Evolutionary conservation across 83 land plant genomes (phyloP), one percentile per base, ranked within the genome.

Genomic region (Thuja plicata): DNA sequence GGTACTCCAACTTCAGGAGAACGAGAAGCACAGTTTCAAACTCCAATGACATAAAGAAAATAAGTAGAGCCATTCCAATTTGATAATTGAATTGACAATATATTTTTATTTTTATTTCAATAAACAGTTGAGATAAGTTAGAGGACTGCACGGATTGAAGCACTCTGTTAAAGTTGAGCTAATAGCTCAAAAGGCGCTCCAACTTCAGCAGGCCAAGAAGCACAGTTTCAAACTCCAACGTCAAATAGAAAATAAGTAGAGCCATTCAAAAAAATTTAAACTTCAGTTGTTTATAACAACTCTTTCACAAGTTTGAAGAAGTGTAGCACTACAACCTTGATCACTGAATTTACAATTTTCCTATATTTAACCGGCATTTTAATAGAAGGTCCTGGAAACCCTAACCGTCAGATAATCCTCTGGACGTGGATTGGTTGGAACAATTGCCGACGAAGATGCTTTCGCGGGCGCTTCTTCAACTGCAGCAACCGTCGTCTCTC

Each of bases 401-500:
- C 78, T 79, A 46, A 96, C 97, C 94, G 93, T 91, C 8, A 92
- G 86, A 85, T 88, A 93, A 89, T 96, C 96, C 80, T 96, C 97
- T 9, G 95, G 97, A n/a, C 93, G 78, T 11, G 96, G 95, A 86
- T 89, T 91, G 13, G 94, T 91, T 0, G 97, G 62, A 77, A 96
- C 94, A 48, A 96, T 95, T 6, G 97, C 95, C 0, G 94, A 89
- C 3, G 96, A 90, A n/a, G 88, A 34, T 60, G 43, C 16, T 86
- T 90, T 92, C 21, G 87, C 11, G 1, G 92, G 93, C 19, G 88
- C 89, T 10, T 62, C 91, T 46, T 89, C 96, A 30, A 32, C 89
- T 2, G 88, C 87, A 35, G 88, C 91, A 2, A 16, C 55, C 55
- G 48, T 87, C 52, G 15, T 90, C 55, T 89, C 88, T 11, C 21